Evolutionary conservation across 345 rosid genomes (phyloP).

Genomic region (Populus nigra): DNA sequence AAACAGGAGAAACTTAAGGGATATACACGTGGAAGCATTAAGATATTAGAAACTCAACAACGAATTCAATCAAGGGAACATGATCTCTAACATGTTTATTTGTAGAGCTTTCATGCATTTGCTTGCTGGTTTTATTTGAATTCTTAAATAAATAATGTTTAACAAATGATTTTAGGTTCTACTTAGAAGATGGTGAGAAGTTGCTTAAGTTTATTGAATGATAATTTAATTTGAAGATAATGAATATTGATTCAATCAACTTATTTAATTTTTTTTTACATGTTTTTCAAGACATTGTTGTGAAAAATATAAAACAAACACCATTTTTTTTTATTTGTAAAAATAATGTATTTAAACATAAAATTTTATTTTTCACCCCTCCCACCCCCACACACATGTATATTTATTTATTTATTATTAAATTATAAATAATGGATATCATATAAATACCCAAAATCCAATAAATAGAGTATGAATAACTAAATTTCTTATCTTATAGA

Average conservation of each 20-base stretch:
- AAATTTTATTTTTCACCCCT: too few relatives aligned
- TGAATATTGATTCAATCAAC: too few relatives aligned
- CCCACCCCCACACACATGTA: too few relatives aligned
- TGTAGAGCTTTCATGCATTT: constrained; percentile 21
- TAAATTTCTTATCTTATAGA: too few relatives aligned
- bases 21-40: constrained; percentile 35
- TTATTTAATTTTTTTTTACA: too few relatives aligned
- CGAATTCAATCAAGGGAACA: constrained; percentile 33
- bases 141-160: neutral
- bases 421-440: too few relatives aligned
- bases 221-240: neutral
- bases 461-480: too few relatives aligned
- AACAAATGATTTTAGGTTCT: neutral
- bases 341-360: too few relatives aligned
- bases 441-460: too few relatives aligned
- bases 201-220: neutral
- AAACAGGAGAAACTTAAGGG: constrained; percentile 25
- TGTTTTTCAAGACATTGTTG: neutral
- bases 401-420: too few relatives aligned
- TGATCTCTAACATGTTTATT: constrained; percentile 36
- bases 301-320: too few relatives aligned
- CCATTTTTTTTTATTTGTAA: too few relatives aligned
- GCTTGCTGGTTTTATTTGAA: neutral
- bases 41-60: constrained; percentile 39
- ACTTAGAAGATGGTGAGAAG: constrained; percentile 10